Conservation (phyloP, 2,329 filamentous ascomycete species). For the Colletotrichum echinochloae region DNA sequence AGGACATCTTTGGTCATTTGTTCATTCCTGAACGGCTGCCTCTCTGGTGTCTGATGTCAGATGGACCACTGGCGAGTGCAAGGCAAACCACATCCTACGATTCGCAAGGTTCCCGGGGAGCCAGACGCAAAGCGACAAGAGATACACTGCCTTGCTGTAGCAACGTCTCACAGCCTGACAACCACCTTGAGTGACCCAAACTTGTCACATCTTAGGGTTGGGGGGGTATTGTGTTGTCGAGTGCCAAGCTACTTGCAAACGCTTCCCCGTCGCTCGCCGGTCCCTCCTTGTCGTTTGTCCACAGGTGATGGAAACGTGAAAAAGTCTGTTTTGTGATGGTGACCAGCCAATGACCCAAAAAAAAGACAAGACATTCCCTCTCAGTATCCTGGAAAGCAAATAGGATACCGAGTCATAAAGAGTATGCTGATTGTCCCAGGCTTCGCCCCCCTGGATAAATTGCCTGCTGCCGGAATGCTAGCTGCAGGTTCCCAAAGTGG, state of each 20-base stretch:
- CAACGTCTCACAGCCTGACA: slow-evolving; percentile 4
- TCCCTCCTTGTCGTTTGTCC: background rate
- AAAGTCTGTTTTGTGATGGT: slow-evolving; percentile 21
- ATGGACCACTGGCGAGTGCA: background rate
- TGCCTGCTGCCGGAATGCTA: background rate
- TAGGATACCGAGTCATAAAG: slow-evolving; percentile 26
- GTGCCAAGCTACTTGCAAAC: slow-evolving; percentile 19
- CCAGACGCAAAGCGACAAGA: slow-evolving; percentile 3
- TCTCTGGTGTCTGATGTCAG: background rate
- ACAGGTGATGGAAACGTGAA: slow-evolving; percentile 9
- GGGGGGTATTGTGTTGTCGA: background rate
- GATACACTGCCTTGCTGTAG: background rate
- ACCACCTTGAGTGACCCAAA: slow-evolving; percentile 15
- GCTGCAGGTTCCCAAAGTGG: slow-evolving; percentile 6
- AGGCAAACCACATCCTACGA: slow-evolving; percentile 1
- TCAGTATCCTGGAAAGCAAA: slow-evolving; percentile 36
- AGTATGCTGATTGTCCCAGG: slow-evolving; percentile 24
- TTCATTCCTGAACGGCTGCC: slow-evolving; percentile 12
- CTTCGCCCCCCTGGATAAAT: slow-evolving; percentile 4
- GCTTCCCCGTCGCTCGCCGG: slow-evolving; percentile 14
- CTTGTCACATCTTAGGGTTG: slow-evolving; percentile 2
- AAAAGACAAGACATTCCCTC: slow-evolving; percentile 21
- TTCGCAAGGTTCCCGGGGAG: slow-evolving; percentile 4
- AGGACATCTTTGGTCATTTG: background rate
- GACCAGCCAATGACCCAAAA: slow-evolving; percentile 17